Evolutionary conservation across 371 early-diverging fungal species (phyloP).

Genomic region (Mortierella sp.): DNA sequence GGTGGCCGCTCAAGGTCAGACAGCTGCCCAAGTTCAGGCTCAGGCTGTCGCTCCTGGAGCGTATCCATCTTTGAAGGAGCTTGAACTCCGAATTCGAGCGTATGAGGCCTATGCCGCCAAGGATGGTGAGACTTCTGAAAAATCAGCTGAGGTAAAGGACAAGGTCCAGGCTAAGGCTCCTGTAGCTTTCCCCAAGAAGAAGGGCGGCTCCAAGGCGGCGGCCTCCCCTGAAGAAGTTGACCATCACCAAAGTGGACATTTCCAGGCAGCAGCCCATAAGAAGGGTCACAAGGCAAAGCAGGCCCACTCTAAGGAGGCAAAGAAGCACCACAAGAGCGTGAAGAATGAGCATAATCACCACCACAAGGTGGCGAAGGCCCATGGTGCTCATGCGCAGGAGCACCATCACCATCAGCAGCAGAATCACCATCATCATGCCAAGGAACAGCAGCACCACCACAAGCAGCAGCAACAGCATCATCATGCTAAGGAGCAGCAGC

Average conservation of each 20-base stretch:
- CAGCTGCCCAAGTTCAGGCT: not conserved
- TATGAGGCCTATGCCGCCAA: constrained; percentile 22
- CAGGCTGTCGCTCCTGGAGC: not conserved
- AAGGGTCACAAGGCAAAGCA: not conserved
- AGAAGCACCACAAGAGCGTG: constrained; percentile 6
- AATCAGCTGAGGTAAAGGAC: not conserved
- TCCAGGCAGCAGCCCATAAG: constrained; percentile 2
- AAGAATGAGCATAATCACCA: constrained; percentile 3
- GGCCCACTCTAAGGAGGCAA: not conserved
- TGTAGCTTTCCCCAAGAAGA: not conserved
- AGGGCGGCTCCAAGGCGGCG: not conserved
- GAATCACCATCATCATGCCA: constrained; percentile 6
- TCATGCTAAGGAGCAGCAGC: not conserved
- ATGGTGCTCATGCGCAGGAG: not conserved
- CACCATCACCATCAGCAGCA: constrained; percentile 4
- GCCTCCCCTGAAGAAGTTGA: not conserved
- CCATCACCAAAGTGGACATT: not conserved
- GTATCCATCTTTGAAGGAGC: constrained; percentile 30
- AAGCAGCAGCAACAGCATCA: constrained; percentile 6
- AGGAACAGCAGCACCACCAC: constrained; percentile 10
- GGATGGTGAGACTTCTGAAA: not conserved
- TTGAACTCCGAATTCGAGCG: constrained; percentile 18
- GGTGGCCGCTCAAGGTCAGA: not conserved
- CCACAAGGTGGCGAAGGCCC: no score
- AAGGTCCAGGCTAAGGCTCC: not conserved